A percentile compares a stretch with the other conserved stretches of the same genome.
phyloP scores from a whole-genome alignment of 2,329 filamentous ascomycete species.

The Clonostachys rhizophaga region DNA sequence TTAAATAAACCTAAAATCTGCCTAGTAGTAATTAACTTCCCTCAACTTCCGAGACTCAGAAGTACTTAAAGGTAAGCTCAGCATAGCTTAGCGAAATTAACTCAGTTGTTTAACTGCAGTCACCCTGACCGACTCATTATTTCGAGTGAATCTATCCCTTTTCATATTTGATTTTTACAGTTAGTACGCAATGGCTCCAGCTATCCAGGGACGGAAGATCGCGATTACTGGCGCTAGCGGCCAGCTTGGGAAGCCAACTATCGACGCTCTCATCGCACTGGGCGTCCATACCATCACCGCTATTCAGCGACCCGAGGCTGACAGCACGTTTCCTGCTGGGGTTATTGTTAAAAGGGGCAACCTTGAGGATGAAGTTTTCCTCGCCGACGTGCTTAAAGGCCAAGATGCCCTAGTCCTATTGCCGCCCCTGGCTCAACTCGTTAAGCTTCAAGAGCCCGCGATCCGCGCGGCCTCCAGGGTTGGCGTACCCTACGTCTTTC shows the following conservation, averaged over 20 bases:
- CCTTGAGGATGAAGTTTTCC: conserved; percentile 35
- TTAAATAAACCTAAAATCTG: too few species aligned
- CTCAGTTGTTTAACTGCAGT: too few species aligned
- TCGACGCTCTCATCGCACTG: conserved; percentile 29
- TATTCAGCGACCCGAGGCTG: conserved; percentile 35
- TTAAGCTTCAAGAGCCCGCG: conserved; percentile 13
- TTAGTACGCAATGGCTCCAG: conserved; percentile 3
- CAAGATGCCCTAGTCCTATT: conserved; percentile 23
- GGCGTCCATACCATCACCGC: conserved; percentile 44
- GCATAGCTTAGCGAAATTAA: too few species aligned
- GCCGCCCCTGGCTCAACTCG: conserved; percentile 7
- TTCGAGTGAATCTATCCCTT: too few species aligned
- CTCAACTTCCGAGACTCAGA: too few species aligned
- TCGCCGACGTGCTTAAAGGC: conserved; percentile 15
- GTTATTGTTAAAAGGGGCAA: conserved; percentile 32
- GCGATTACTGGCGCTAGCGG: conserved; percentile 25
- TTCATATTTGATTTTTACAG: not conserved
- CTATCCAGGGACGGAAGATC: conserved; percentile 13
- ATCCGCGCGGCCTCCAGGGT: conserved; percentile 22
- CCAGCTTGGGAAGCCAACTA: conserved; percentile 26
- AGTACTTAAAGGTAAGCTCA: too few species aligned
- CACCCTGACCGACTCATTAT: too few species aligned
- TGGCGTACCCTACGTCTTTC: conserved; percentile 20
- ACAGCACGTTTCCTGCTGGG: conserved; percentile 27
- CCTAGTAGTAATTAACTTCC: too few species aligned